phyloP scores from a whole-genome alignment of 2,329 filamentous ascomycete species.

The Trichophyton rubrum region DNA sequence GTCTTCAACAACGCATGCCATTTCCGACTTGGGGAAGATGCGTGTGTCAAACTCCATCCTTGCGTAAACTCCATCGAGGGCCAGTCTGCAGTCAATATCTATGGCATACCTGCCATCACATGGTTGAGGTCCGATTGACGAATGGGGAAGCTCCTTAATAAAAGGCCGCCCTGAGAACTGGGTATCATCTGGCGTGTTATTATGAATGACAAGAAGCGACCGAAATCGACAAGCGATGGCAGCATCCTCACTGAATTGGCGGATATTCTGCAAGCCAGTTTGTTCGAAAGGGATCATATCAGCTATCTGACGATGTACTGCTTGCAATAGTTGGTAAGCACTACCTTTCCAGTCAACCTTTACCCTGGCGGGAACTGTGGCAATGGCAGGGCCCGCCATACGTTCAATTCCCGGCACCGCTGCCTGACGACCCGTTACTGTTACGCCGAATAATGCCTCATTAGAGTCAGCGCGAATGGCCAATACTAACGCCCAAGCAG shows the following conservation, averaged over 20 bases:
- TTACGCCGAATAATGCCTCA: conserved; percentile 34
- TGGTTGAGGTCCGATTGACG: background rate
- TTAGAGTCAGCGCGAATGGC: conserved; percentile 26
- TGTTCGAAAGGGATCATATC: conserved; percentile 47
- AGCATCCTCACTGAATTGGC: conserved; percentile 37
- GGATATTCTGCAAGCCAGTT: conserved; percentile 39
- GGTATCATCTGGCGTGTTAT: background rate
- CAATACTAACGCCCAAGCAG: conserved; percentile 31
- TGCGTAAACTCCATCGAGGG: background rate
- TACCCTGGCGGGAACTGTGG: conserved; percentile 31
- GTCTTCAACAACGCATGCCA: background rate
- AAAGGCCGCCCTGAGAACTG: background rate
- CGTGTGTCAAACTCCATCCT: background rate
- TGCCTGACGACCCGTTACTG: conserved; percentile 29
- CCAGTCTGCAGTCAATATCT: background rate
- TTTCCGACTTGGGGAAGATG: background rate
- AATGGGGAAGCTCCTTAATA: background rate
- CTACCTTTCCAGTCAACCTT: conserved; percentile 22
- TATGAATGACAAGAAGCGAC: conserved; percentile 27
- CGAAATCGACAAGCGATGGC: conserved; percentile 31
- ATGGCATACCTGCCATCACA: background rate
- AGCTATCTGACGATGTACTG: conserved; percentile 43
- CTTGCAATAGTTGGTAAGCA: conserved; percentile 38
- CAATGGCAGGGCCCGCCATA: conserved; percentile 30
- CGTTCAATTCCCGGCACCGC: conserved; percentile 26